Evolutionary conservation across 2,329 filamentous ascomycete genomes (phyloP).

Genomic region (Neurospora sp.): DNA sequence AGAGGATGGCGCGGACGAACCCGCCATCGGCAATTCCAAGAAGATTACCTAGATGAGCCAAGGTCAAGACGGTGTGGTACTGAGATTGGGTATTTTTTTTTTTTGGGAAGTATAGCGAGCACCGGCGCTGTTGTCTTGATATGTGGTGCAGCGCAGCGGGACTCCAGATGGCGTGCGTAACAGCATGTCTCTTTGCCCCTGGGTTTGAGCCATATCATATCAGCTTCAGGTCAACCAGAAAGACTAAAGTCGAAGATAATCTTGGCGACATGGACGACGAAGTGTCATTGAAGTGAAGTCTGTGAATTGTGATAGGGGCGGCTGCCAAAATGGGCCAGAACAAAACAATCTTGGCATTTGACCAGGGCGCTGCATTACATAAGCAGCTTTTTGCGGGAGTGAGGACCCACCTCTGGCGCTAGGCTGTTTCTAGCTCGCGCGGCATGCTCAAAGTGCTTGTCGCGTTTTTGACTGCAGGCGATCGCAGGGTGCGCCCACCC

Average conservation of each 20-base stretch:
- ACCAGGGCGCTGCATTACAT: not conserved
- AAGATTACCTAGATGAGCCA: too few relatives aligned
- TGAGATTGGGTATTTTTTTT: too few relatives aligned
- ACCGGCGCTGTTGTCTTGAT: too few relatives aligned
- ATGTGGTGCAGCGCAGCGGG: too few relatives aligned
- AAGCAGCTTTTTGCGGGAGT: not conserved
- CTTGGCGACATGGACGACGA: not conserved
- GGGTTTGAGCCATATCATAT: too few relatives aligned
- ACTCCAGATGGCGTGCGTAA: too few relatives aligned
- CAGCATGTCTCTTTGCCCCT: too few relatives aligned
- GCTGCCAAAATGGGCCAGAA: not conserved
- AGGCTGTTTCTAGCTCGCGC: not conserved
- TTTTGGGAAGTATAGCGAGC: too few relatives aligned
- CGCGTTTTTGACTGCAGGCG: not conserved
- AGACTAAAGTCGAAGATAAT: not conserved
- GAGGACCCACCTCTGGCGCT: not conserved
- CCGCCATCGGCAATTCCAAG: too few relatives aligned
- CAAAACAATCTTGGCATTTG: not conserved
- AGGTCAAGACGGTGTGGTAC: too few relatives aligned
- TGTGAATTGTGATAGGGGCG: not conserved
- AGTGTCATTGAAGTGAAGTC: not conserved
- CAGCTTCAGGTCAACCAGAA: not conserved
- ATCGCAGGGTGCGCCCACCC: not conserved
- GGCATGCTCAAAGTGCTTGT: not conserved
- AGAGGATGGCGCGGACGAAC: too few relatives aligned